Percentiles rank a stretch among this genome's conserved stretches.
These are phyloP conservation scores for Penium margaritaceum DNA, from an alignment of 139 green algal genomes.

Conservation along the genomic window DNA sequence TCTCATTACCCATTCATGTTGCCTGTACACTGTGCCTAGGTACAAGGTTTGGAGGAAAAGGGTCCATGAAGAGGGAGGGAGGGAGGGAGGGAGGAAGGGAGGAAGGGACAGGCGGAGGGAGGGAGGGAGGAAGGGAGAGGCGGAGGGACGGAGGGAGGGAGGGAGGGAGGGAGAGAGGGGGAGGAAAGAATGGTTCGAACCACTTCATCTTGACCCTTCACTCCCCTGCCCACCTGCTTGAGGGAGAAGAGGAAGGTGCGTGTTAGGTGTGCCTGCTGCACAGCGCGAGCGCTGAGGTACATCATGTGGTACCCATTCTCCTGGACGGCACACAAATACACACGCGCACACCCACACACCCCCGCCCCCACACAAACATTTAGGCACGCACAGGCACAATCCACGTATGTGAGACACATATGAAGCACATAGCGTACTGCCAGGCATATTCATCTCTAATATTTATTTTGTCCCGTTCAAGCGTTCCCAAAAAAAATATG, in stretches of 20 bases:
- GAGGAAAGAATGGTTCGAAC: background rate
- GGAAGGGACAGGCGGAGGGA: background rate
- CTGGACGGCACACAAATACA: conserved; percentile 2
- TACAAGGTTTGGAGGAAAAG: background rate
- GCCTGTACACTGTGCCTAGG: too few relatives aligned
- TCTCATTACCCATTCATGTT: too few relatives aligned
- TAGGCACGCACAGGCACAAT: conserved; percentile 1
- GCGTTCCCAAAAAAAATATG: too few relatives aligned
- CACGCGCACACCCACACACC: background rate
- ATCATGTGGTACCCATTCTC: conserved; percentile 76
- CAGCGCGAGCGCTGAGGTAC: conserved; percentile 71
- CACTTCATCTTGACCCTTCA: too few relatives aligned
- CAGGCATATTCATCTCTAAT: too few relatives aligned
- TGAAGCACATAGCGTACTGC: too few relatives aligned
- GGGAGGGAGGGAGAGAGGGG: background rate
- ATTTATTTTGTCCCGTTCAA: too few relatives aligned
- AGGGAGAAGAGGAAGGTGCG: conserved; percentile 82
- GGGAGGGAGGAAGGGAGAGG: background rate
- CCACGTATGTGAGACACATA: too few relatives aligned
- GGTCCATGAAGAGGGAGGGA: background rate
- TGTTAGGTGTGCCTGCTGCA: conserved; percentile 76
- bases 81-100: background rate
- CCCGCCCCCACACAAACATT: background rate
- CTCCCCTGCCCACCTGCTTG: too few relatives aligned
- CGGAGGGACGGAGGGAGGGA: background rate